Conservation (phyloP, 2,329 filamentous ascomycete species). For the Dactylellina parvicollis region DNA sequence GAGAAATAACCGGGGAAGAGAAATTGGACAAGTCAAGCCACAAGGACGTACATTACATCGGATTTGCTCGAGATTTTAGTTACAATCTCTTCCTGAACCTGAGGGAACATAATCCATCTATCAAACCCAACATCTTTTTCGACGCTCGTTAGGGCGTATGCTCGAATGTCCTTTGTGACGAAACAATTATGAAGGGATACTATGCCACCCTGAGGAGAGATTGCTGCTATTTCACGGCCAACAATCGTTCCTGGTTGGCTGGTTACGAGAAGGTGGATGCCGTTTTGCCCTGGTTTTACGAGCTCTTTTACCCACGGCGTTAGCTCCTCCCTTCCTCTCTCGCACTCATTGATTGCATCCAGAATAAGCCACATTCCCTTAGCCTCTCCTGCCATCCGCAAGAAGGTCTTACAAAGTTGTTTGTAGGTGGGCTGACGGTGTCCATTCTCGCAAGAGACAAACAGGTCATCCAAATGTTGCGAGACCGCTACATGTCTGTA, state of each 20-base stretch:
- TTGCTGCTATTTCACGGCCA: not conserved
- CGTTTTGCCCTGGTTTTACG: not conserved
- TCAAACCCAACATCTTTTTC: conserved; percentile 54
- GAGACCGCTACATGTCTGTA: conserved; percentile 53
- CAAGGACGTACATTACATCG: conserved; percentile 60
- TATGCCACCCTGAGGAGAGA: not conserved
- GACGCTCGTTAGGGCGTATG: conserved; percentile 29
- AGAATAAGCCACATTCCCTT: conserved; percentile 57
- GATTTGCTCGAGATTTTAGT: conserved; percentile 49
- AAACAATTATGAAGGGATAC: not conserved
- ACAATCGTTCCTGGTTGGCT: conserved; percentile 2
- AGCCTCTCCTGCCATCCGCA: conserved; percentile 57
- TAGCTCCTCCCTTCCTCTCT: not conserved
- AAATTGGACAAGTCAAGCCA: too few relatives aligned
- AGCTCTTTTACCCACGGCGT: not conserved
- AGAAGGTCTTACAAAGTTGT: conserved; percentile 56
- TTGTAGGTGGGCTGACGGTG: conserved; percentile 57
- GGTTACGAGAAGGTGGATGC: not conserved
- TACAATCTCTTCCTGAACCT: conserved; percentile 43
- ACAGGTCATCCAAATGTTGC: conserved; percentile 57
- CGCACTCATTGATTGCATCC: conserved; percentile 59
- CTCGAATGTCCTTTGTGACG: conserved; percentile 7
- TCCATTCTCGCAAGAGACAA: conserved; percentile 56
- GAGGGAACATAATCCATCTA: conserved; percentile 56
- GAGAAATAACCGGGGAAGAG: not conserved